A percentile compares a stretch with the other conserved stretches of the same genome.
Evolutionary conservation across 2,329 filamentous ascomycete species (phyloP).

Genomic region (Ceratocystis eucalypticola): DNA sequence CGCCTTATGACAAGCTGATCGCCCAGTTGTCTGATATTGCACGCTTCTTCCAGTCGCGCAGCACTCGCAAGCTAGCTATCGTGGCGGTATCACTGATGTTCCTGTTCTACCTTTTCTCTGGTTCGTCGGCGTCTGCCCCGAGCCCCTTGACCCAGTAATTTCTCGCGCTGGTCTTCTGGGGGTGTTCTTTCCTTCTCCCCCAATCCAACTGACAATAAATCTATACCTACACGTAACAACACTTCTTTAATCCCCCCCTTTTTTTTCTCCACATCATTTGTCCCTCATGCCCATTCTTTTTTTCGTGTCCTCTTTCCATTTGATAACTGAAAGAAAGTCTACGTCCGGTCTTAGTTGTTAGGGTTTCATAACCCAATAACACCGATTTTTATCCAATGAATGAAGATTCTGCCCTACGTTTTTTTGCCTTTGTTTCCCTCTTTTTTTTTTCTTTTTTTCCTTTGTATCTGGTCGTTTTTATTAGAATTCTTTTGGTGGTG

Average conservation of each 20-base stretch:
- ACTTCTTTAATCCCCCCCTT: neutral
- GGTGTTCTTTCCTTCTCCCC: neutral
- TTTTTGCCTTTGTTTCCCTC: neutral
- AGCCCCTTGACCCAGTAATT: neutral
- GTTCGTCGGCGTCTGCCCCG: neutral
- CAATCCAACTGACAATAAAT: neutral
- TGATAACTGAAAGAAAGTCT: too few relatives aligned
- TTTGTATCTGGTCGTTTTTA: neutral
- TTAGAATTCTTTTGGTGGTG: neutral
- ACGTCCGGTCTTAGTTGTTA: too few relatives aligned
- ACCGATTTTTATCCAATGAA: too few relatives aligned
- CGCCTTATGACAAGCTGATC: slow-evolving; percentile 61
- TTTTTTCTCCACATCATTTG: too few relatives aligned
- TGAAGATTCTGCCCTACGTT: too few relatives aligned
- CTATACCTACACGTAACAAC: neutral
- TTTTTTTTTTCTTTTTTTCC: neutral
- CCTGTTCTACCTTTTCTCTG: slow-evolving; percentile 14
- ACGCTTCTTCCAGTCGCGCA: slow-evolving; percentile 32
- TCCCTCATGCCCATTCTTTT: too few relatives aligned
- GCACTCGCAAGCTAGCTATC: slow-evolving; percentile 14
- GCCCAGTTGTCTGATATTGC: slow-evolving; percentile 52
- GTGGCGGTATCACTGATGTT: neutral
- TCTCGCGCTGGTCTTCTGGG: neutral
- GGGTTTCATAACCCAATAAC: too few relatives aligned
- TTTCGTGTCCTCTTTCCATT: too few relatives aligned